Base-by-base conservation (phyloP, 2,329 filamentous ascomycete genomes). In the Alternaria triticina region DNA sequence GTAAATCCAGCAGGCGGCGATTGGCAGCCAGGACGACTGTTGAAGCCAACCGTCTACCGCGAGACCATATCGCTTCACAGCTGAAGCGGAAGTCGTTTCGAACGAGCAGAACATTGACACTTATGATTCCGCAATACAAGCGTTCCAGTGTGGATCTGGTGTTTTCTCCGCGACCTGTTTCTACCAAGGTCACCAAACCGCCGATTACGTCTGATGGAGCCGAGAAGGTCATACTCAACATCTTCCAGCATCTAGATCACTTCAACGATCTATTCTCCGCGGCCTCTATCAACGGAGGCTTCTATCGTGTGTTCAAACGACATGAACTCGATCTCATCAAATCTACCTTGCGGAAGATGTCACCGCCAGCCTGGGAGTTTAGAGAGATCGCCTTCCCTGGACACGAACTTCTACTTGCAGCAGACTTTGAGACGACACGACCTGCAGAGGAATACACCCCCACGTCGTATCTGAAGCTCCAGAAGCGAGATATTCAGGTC, bases 291-390 rank as follows among this genome's bases (percentile, higher is more conserved):
- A 88, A 86, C 71, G 82, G 81, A 51, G 84, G 84, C 20, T 88
- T 89, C 75, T 88, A 88, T 69, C 80, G 80, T 4, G 82, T 87
- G 0, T 89, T 87, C 77, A 88, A 88, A 71, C 78, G 81, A 20
- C 81, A 88, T 68, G 86, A 89, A 67, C 77, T 89, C 50, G 73
- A 80, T 0, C 78, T 89, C 3, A 83, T 89, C 59, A 85, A 85
- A 54, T 78, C 76, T 6, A 82, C 86, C 0, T 72, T 87, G 4
- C 83, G 80, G 55, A 85, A 83, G 50, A 83, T 85, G 79, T 89
- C 86, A 2, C 82, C 86, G 6, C 82, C 88, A 1, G 87, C 86
- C 1, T 89, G 86, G 86, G 88, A 90, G 68, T 79, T 87, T 52
- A 84, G 86, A 13, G 86, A 89, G 68, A 86, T 87, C 76, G 85